Percentiles rank a stretch among this genome's conserved stretches.
Conservation (phyloP, 306 rosid genomes). For the Malus fusca region DNA sequence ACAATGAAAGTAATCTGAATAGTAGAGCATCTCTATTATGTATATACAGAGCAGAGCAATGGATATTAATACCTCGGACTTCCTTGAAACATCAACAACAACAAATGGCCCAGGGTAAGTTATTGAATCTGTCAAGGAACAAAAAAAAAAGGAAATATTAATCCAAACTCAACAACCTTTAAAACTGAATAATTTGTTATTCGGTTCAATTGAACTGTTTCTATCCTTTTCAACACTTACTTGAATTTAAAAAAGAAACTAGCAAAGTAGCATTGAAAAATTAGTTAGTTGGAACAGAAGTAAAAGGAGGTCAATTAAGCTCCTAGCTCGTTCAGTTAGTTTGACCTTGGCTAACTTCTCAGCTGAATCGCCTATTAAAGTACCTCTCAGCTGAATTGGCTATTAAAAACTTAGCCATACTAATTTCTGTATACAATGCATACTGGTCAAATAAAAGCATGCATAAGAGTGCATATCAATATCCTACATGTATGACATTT, state of each 20-base stretch:
- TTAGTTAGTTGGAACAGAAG: not conserved
- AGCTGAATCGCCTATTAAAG: not conserved
- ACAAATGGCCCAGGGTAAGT: constrained; percentile 78
- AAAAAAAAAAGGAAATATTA: constrained; percentile 14
- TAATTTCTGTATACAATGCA: not conserved
- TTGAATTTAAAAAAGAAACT: not conserved
- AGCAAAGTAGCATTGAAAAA: not conserved
- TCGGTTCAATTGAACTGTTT: not conserved
- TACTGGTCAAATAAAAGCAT: not conserved
- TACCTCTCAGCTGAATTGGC: not conserved
- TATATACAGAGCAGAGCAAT: constrained; percentile 10
- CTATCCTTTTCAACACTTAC: not conserved
- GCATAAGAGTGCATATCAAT: not conserved
- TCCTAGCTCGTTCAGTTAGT: not conserved
- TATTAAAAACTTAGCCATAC: not conserved
- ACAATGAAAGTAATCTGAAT: not conserved
- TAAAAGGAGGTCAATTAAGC: not conserved
- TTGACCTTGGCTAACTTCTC: not conserved
- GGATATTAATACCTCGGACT: constrained; percentile 57
- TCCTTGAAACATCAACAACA: constrained; percentile 61
- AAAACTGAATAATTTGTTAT: not conserved
- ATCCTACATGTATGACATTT: not conserved
- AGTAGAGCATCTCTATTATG: not conserved
- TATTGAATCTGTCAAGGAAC: constrained; percentile 54
- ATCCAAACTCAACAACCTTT: constrained; percentile 8